Evolutionary conservation across 2,329 filamentous ascomycete genomes (phyloP).

Genomic region (Stachybotrys chlorohalonatus): DNA sequence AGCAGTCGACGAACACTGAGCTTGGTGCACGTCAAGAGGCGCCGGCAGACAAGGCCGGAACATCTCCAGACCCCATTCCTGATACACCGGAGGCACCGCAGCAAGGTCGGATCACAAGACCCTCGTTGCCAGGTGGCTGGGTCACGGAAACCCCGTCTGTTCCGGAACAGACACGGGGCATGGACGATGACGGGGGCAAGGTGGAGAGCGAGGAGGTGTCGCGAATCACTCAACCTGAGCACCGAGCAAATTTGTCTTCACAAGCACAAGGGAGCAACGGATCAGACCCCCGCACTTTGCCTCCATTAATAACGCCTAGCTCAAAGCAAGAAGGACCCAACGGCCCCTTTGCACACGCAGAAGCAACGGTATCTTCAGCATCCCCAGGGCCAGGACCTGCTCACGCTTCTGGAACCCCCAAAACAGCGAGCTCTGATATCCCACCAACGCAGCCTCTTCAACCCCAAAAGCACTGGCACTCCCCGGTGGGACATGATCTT

Average conservation of each 20-base stretch:
- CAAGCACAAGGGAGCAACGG: not conserved
- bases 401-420: not conserved
- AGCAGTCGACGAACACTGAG: not conserved
- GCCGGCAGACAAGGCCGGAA: not conserved
- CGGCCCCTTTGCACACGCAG: not conserved
- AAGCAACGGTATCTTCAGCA: not conserved
- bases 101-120: not conserved
- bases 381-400: not conserved
- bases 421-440: slow-evolving; percentile 17
- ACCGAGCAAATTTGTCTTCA: not conserved
- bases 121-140: not conserved
- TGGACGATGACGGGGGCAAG: not conserved
- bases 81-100: not conserved
- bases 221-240: not conserved
- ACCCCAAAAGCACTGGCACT: slow-evolving; percentile 23
- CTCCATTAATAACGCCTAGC: slow-evolving; percentile 24
- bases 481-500: slow-evolving; percentile 22
- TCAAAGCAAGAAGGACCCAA: slow-evolving; percentile 6
- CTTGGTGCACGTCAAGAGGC: not conserved
- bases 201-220: not conserved
- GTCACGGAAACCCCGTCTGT: not conserved
- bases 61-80: too few relatives aligned
- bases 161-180: not conserved
- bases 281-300: slow-evolving; percentile 14
- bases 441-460: slow-evolving; percentile 37